These are phyloP conservation scores for Sarcomyxa edulis DNA, from an alignment of 768 basidiomycete genomes.

Conservation along the genomic window DNA sequence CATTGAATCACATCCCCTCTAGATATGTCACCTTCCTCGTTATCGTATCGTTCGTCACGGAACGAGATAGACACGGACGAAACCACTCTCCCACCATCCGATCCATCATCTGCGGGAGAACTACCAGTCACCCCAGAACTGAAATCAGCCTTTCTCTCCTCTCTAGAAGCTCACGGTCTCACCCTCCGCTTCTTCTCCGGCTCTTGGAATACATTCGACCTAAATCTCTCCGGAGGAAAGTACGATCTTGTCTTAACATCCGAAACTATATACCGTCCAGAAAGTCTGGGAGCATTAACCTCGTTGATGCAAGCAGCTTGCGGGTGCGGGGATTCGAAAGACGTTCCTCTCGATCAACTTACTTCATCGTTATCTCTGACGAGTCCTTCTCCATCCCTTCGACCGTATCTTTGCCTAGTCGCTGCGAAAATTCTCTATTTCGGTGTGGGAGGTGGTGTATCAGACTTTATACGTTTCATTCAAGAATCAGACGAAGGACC, in stretches of 20 bases:
- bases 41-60: conserved; percentile 35
- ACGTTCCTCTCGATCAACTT: neutral
- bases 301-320: conserved; percentile 40
- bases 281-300: conserved; percentile 59
- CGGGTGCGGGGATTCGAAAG: conserved; percentile 2
- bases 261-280: conserved; percentile 85
- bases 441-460: conserved; percentile 87
- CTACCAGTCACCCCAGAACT: conserved; percentile 64
- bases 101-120: conserved; percentile 42
- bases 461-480: conserved; percentile 63
- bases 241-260: conserved; percentile 82
- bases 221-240: conserved; percentile 20
- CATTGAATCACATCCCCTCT: conserved; percentile 2
- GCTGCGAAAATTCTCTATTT: conserved; percentile 94
- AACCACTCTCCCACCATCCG: conserved; percentile 17
- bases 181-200: conserved; percentile 75
- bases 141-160: conserved; percentile 55
- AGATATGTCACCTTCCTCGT: conserved; percentile 63
- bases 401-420: conserved; percentile 53
- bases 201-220: conserved; percentile 63
- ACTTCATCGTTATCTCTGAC: neutral
- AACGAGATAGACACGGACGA: conserved; percentile 25
- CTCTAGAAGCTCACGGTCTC: conserved; percentile 51
- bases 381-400: neutral
- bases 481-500: conserved; percentile 15